phyloP scores from a whole-genome alignment of 208 protist species.

The Crithidia acanthocephali region DNA sequence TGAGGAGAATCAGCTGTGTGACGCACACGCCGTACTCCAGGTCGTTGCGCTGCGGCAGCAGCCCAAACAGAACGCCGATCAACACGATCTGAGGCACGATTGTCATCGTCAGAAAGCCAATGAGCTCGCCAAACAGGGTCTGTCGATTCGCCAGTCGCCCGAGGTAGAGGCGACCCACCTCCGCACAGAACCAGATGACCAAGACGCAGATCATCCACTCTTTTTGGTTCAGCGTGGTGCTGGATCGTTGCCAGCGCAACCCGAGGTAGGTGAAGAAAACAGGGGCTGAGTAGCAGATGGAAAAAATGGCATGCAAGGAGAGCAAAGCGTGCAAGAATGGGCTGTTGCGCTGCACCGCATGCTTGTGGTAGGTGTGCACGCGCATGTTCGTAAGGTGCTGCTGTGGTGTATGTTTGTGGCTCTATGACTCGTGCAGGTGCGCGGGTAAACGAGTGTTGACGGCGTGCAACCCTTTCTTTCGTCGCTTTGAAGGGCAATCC shows the following conservation, averaged over 20 bases:
- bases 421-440: background rate
- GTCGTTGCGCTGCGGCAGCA: slow-evolving; percentile 52
- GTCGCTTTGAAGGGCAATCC: too few relatives aligned
- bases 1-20: slow-evolving; percentile 61
- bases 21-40: slow-evolving; percentile 70
- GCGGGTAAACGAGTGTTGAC: background rate
- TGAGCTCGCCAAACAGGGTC: slow-evolving; percentile 46
- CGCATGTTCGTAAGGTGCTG: slow-evolving; percentile 46
- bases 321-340: slow-evolving; percentile 56
- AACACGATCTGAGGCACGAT: slow-evolving; percentile 65
- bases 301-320: slow-evolving; percentile 49
- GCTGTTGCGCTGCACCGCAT: slow-evolving; percentile 58
- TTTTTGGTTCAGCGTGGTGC: slow-evolving; percentile 24
- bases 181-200: slow-evolving; percentile 52
- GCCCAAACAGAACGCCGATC: slow-evolving; percentile 38
- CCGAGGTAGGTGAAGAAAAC: slow-evolving; percentile 52
- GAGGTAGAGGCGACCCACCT: slow-evolving; percentile 56
- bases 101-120: slow-evolving; percentile 56
- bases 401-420: background rate
- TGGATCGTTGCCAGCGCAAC: slow-evolving; percentile 34
- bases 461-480: too few relatives aligned
- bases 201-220: slow-evolving; percentile 55
- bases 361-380: slow-evolving; percentile 70
- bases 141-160: slow-evolving; percentile 51
- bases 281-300: slow-evolving; percentile 56